These are phyloP conservation scores for Patellifolia procumbens DNA, from an alignment of 179 eudicot species.

Conservation along the genomic window DNA sequence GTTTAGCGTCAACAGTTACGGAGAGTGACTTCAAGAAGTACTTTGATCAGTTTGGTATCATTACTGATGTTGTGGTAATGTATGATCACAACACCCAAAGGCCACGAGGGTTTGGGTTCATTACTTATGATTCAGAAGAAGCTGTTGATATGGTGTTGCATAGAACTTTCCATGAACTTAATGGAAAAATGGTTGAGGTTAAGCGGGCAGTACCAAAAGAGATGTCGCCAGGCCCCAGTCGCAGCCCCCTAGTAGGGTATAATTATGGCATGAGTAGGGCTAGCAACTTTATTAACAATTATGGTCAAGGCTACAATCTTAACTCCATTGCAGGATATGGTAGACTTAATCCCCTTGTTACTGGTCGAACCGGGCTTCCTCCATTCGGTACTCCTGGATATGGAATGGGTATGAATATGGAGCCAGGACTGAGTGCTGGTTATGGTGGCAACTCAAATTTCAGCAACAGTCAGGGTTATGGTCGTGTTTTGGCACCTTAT, in stretches of 20 bases:
- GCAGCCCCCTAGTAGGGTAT: constrained; percentile 58
- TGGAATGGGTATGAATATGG: constrained; percentile 64
- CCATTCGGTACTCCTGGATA: constrained; percentile 57
- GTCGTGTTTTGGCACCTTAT: constrained; percentile 71
- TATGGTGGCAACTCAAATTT: constrained; percentile 54
- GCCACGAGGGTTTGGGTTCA: constrained; percentile 90
- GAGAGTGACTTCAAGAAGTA: constrained; percentile 68
- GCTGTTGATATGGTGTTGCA: constrained; percentile 68
- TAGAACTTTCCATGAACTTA: constrained; percentile 74
- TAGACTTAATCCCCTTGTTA: constrained; percentile 55
- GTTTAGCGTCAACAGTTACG: constrained; percentile 74
- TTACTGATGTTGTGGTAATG: constrained; percentile 86
- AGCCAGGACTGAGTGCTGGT: constrained; percentile 49
- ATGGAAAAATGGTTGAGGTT: constrained; percentile 88
- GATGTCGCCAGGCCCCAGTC: constrained; percentile 67
- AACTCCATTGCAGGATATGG: constrained; percentile 61
- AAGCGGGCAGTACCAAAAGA: constrained; percentile 85
- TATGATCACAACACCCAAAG: constrained; percentile 87
- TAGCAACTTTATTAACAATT: constrained; percentile 54
- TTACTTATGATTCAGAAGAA: constrained; percentile 75
- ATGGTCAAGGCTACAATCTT: constrained; percentile 56
- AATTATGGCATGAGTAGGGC: constrained; percentile 48
- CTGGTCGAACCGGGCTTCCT: constrained; percentile 54
- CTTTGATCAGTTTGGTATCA: constrained; percentile 80
- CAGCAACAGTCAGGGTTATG: constrained; percentile 50